phyloP scores from a whole-genome alignment of 306 rosid species.

The Pyrus communis region DNA sequence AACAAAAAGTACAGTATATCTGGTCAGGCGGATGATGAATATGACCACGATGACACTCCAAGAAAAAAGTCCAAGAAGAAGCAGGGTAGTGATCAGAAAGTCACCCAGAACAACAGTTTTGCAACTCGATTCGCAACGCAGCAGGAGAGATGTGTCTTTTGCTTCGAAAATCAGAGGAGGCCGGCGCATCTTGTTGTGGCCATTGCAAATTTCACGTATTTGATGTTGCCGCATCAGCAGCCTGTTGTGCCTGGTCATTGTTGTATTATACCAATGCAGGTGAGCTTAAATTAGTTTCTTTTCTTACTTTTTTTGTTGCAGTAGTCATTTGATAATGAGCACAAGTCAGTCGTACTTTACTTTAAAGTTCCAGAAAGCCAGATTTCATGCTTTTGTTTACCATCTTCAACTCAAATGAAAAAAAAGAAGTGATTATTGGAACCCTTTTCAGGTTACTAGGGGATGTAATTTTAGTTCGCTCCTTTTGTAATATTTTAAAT shows the following conservation, averaged over 20 bases:
- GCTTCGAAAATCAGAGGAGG: conserved; percentile 72
- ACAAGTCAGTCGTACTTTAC: not conserved
- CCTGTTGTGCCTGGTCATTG: conserved; percentile 87
- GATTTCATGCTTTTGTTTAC: not conserved
- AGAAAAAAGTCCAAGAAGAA: conserved; percentile 57
- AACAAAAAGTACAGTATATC: conserved; percentile 60
- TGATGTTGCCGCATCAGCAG: conserved; percentile 86
- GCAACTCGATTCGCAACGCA: conserved; percentile 46
- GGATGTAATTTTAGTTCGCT: not conserved
- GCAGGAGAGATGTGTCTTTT: conserved; percentile 73
- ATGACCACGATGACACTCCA: conserved; percentile 68
- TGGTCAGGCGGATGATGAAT: conserved; percentile 80
- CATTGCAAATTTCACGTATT: conserved; percentile 65
- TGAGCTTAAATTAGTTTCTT: conserved; percentile 24
- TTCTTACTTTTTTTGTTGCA: not conserved
- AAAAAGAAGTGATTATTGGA: not conserved
- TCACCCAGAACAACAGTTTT: conserved; percentile 26
- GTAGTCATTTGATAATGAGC: not conserved
- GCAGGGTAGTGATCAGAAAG: conserved; percentile 49
- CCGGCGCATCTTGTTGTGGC: conserved; percentile 84
- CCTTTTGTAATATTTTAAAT: not conserved
- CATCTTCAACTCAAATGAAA: not conserved
- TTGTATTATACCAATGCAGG: conserved; percentile 83
- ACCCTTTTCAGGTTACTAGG: not conserved
- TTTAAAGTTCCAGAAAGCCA: not conserved